These are phyloP conservation scores for Pseudonitzschia multistriata DNA, from an alignment of 108 stramenopile genomes.

Conservation along the genomic window DNA sequence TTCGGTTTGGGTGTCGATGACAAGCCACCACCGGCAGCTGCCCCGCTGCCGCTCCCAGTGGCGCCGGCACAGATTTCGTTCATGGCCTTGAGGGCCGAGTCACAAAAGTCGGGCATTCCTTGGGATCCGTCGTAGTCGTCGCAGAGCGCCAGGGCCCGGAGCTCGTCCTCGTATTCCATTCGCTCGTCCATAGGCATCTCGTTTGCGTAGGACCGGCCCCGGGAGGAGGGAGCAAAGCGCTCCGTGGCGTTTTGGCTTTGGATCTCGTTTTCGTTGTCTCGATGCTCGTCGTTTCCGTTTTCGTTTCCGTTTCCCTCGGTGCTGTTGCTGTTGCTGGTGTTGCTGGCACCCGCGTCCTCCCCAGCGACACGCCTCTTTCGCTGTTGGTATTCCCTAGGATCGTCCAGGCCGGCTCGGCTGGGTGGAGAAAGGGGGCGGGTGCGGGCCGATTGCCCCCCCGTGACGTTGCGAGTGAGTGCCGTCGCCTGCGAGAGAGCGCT, in stretches of 20 bases:
- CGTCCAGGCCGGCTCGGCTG: slow-evolving; percentile 9
- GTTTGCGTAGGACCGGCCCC: background rate
- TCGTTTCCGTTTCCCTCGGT: background rate
- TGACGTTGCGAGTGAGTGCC: background rate
- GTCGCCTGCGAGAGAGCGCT: background rate
- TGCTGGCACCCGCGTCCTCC: background rate
- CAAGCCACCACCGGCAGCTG: background rate
- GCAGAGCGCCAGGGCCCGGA: slow-evolving; percentile 8
- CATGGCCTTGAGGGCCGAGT: slow-evolving; percentile 16
- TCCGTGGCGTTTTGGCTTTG: background rate
- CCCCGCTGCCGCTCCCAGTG: background rate
- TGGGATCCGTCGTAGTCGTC: background rate
- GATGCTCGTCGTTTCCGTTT: background rate
- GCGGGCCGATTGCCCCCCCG: background rate
- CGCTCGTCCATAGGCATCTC: slow-evolving; percentile 42
- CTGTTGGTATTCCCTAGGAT: slow-evolving; percentile 6
- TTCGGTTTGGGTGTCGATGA: background rate
- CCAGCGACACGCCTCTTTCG: background rate
- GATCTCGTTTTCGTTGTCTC: background rate
- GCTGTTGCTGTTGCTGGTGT: background rate
- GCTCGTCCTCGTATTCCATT: slow-evolving; percentile 8
- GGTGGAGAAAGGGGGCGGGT: slow-evolving; percentile 10
- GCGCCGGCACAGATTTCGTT: slow-evolving; percentile 16
- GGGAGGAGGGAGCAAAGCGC: background rate
- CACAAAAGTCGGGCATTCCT: slow-evolving; percentile 18